Evolutionary conservation across 2,329 filamentous ascomycete genomes (phyloP), one percentile per base, ranked within the genome.

Genomic region (Cylindrodendrum hubeiense): DNA sequence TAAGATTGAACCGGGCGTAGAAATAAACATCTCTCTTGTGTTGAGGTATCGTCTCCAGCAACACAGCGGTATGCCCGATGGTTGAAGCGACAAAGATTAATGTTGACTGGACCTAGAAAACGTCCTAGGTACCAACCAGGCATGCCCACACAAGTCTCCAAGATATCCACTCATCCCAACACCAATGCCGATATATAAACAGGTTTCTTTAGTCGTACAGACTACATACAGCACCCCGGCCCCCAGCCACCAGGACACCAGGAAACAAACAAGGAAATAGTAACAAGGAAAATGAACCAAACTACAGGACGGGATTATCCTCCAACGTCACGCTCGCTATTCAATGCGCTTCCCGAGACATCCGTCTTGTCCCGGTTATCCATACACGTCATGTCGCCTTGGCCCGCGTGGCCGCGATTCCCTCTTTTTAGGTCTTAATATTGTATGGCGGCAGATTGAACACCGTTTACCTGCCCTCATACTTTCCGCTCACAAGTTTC

Each of bases 401-500:
- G 43, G 21, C n/a, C 47, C 22, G 15, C 28, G 19, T 43, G 28
- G 24, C 57, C 30, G 33, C 62, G 21, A 30, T 61, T 39, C 61
- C 41, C 41, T 49, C 46, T 30, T 50, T 59, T 51, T 47, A 56
- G 37, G 13, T 46, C 13, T 53, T 41, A 39, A 39, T 33, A 26
- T 53, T 50, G 50, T 50, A 52, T 51, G n/a, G 34, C 24, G 30
- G 34, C 19, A 19, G 37, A 57, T 37, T 21, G 41, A 56, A 21
- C 34, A 15, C 41, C 44, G 24, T 24, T 49, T 68, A 74, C 44
- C 67, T 78, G 47, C 88, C 87, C 73, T 93, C 88, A 78, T 96
- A 97, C 80, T 91, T 92, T 50, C 93, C 93, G 75, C 89, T 90
- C 24, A 92, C 85, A 69, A 96, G 78, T 80, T 91, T 95, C 79